phyloP scores from a whole-genome alignment of 768 basidiomycete genomes.

The Auriscalpium microsporum region DNA sequence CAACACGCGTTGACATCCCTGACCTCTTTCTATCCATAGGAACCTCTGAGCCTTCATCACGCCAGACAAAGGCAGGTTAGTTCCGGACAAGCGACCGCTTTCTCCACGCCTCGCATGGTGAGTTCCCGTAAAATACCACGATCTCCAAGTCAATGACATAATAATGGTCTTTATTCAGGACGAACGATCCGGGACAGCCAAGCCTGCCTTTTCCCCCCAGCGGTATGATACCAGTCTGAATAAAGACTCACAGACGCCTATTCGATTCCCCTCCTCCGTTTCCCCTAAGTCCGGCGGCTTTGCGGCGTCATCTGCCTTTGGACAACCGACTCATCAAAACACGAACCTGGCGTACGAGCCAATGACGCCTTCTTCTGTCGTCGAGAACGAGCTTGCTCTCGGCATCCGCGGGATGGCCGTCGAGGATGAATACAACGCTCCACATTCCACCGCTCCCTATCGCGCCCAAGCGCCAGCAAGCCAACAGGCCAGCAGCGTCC shows the following conservation, averaged over 20 bases:
- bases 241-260: constrained; percentile 30
- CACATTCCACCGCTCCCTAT: constrained; percentile 23
- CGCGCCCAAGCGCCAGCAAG: constrained; percentile 28
- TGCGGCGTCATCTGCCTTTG: constrained; percentile 25
- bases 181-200: constrained; percentile 24
- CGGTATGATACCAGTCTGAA: constrained; percentile 39
- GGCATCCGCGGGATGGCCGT: constrained; percentile 55
- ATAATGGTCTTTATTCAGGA: constrained; percentile 14
- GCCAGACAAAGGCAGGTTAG: constrained; percentile 12
- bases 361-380: constrained; percentile 29
- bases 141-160: constrained; percentile 13
- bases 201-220: constrained; percentile 45
- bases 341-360: constrained; percentile 28
- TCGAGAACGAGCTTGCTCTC: constrained; percentile 46
- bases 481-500: constrained; percentile 22
- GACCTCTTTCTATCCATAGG: neutral
- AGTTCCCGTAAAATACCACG: neutral
- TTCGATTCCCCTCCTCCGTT: constrained; percentile 37
- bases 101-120: constrained; percentile 12
- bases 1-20: too few species aligned
- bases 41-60: constrained; percentile 1
- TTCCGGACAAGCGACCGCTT: constrained; percentile 10
- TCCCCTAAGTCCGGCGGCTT: constrained; percentile 33
- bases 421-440: constrained; percentile 40
- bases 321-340: constrained; percentile 19